These are phyloP conservation scores for Solioccasus polychromus DNA, from an alignment of 768 basidiomycete genomes.

Conservation along the genomic window DNA sequence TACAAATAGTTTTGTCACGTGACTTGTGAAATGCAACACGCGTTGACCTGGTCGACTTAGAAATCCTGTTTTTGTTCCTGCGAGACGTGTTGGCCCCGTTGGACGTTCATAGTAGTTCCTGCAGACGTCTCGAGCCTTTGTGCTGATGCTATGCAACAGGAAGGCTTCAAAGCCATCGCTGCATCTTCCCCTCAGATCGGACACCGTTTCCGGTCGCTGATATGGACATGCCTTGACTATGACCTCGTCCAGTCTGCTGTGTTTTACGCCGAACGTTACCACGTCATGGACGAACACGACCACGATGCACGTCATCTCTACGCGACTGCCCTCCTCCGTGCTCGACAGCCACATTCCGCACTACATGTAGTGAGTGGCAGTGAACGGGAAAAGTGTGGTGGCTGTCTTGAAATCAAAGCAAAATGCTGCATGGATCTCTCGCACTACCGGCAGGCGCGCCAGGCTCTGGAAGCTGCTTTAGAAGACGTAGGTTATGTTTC, in stretches of 20 bases:
- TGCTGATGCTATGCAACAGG: conserved; percentile 53
- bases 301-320: conserved; percentile 86
- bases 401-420: conserved; percentile 78
- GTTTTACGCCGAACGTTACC: conserved; percentile 88
- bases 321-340: conserved; percentile 70
- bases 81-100: conserved; percentile 7
- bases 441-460: conserved; percentile 73
- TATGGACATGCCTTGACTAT: conserved; percentile 84
- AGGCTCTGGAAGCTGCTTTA: conserved; percentile 63
- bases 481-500: conserved; percentile 50
- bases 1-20: no score
- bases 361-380: conserved; percentile 64
- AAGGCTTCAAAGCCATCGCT: conserved; percentile 34
- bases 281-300: conserved; percentile 61
- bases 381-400: conserved; percentile 58
- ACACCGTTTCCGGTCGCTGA: conserved; percentile 66
- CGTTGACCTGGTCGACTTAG: conserved; percentile 19
- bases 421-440: conserved; percentile 72
- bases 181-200: conserved; percentile 55
- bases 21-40: conserved; percentile 18
- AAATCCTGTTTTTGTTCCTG: conserved; percentile 15
- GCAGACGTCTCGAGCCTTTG: conserved; percentile 30
- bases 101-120: conserved; percentile 19
- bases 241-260: conserved; percentile 77
- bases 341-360: conserved; percentile 73